A percentile compares a stretch with the other conserved stretches of the same genome.
phyloP scores from a whole-genome alignment of 1,284 basidiomycete species.

The Leccinum fallax region DNA sequence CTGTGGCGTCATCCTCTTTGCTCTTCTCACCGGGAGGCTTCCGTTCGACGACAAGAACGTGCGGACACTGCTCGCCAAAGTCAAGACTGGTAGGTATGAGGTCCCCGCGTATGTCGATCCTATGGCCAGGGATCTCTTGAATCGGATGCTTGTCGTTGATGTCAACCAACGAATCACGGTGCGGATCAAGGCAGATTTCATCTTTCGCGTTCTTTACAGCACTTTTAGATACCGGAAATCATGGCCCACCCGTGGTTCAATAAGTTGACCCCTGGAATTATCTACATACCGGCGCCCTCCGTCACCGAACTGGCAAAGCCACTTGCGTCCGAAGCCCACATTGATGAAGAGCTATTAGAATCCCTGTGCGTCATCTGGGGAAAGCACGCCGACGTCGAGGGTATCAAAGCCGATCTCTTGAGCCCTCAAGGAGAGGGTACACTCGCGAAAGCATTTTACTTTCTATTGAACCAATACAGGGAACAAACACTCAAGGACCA shows the following conservation, averaged over 20 bases:
- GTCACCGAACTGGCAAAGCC: constrained; percentile 68
- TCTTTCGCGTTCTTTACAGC: constrained; percentile 13
- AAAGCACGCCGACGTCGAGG: constrained; percentile 58
- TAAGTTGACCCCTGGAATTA: constrained; percentile 48
- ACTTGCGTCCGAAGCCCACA: constrained; percentile 67
- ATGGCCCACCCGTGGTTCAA: constrained; percentile 85
- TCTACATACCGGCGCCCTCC: constrained; percentile 64
- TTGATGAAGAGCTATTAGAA: constrained; percentile 85
- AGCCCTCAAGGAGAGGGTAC: constrained; percentile 66
- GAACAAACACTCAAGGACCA: constrained; percentile 73
- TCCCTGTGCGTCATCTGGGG: constrained; percentile 92
- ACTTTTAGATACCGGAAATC: constrained; percentile 81
- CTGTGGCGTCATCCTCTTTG: constrained; percentile 89
- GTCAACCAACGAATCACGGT: constrained; percentile 86
- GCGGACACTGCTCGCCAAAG: constrained; percentile 83
- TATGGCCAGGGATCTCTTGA: constrained; percentile 74
- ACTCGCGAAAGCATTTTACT: constrained; percentile 93
- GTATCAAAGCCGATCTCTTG: constrained; percentile 66
- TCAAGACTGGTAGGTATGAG: constrained; percentile 85
- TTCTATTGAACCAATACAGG: constrained; percentile 80
- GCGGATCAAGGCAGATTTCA: constrained; percentile 31
- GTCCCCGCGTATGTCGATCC: constrained; percentile 78
- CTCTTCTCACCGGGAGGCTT: constrained; percentile 83
- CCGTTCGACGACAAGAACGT: constrained; percentile 92
- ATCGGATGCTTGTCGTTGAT: constrained; percentile 91